Evolutionary conservation across 2,329 filamentous ascomycete genomes (phyloP).

Genomic region (Fusarium sp.): DNA sequence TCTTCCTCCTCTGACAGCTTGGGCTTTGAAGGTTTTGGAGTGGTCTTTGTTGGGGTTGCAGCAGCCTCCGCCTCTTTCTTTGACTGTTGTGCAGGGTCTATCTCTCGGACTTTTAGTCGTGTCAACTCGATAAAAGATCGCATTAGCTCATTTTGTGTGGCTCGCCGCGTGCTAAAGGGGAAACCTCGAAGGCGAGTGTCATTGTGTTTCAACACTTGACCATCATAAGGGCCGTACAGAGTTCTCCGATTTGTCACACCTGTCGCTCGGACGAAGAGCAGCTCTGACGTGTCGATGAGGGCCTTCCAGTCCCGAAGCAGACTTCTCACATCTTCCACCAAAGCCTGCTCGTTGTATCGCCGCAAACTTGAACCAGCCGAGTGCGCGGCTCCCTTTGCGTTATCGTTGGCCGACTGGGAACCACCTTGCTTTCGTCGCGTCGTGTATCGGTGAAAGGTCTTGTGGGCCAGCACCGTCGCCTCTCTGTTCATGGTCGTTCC

Average conservation of each 20-base stretch:
- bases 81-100: conserved; percentile 71
- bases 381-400: conserved; percentile 91
- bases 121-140: conserved; percentile 94
- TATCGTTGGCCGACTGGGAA: conserved; percentile 91
- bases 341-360: conserved; percentile 91
- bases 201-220: conserved; percentile 80
- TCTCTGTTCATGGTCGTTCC: conserved; percentile 78
- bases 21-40: conserved; percentile 63
- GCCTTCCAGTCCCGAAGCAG: conserved; percentile 85
- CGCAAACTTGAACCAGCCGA: conserved; percentile 90
- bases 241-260: conserved; percentile 87
- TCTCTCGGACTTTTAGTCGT: conserved; percentile 81
- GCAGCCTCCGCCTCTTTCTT: conserved; percentile 52
- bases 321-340: conserved; percentile 86
- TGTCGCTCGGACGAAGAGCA: conserved; percentile 89
- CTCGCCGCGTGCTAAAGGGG: conserved; percentile 89
- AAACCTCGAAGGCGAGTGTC: conserved; percentile 86
- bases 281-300: conserved; percentile 82
- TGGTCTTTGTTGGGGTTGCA: conserved; percentile 49
- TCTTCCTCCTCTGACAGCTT: conserved; percentile 86
- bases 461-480: conserved; percentile 89
- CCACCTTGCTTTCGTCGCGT: conserved; percentile 96
- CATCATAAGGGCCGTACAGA: conserved; percentile 90
- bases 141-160: conserved; percentile 95
- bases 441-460: conserved; percentile 97